Evolutionary conservation across 2,329 filamentous ascomycete genomes (phyloP).

Genomic region (Dichotomopilus funicola): DNA sequence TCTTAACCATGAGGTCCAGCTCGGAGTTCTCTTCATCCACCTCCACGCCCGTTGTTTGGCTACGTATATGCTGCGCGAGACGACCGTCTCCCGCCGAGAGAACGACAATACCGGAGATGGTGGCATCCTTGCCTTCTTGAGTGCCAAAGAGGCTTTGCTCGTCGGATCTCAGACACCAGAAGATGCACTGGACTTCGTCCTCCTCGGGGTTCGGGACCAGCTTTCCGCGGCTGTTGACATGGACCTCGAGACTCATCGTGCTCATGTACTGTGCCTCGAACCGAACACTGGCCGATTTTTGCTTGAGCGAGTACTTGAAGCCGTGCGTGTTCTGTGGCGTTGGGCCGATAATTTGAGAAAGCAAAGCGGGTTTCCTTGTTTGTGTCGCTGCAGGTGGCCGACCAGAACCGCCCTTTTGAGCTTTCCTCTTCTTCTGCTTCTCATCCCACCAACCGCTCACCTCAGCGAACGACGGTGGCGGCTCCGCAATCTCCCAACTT

Average conservation of each 20-base stretch:
- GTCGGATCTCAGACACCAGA: conserved; percentile 82
- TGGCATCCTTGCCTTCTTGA: conserved; percentile 37
- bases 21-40: conserved; percentile 72
- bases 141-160: conserved; percentile 49
- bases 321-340: conserved; percentile 77
- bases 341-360: conserved; percentile 84
- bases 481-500: conserved; percentile 68
- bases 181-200: conserved; percentile 80
- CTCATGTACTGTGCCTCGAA: conserved; percentile 93
- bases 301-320: conserved; percentile 78
- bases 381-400: conserved; percentile 13
- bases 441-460: conserved; percentile 62
- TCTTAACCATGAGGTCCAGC: conserved; percentile 74
- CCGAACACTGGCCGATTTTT: conserved; percentile 66
- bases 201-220: conserved; percentile 83
- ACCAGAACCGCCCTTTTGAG: conserved; percentile 12
- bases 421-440: conserved; percentile 25
- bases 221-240: conserved; percentile 77
- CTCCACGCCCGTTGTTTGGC: conserved; percentile 47
- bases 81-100: conserved; percentile 54
- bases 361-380: conserved; percentile 25
- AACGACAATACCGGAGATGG: conserved; percentile 65
- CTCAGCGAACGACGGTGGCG: conserved; percentile 64
- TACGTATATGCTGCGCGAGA: conserved; percentile 55
- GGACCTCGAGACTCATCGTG: conserved; percentile 87